These are phyloP conservation scores for Euptelea pleiosperma DNA, from an alignment of 164 flowering plant genomes.

Conservation along the genomic window DNA sequence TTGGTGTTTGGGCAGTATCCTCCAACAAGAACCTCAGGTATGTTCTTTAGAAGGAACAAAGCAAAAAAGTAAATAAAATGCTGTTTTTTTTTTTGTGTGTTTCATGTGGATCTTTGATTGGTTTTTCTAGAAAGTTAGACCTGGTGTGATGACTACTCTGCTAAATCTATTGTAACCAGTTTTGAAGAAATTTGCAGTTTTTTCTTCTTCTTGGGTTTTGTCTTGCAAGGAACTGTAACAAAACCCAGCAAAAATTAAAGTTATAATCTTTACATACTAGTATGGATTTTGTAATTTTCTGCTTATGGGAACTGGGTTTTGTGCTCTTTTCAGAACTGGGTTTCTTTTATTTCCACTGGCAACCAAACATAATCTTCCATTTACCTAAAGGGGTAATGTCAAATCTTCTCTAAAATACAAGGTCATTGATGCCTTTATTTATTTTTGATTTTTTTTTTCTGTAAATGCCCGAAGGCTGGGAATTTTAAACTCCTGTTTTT, in stretches of 20 bases:
- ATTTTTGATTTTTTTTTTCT: not conserved
- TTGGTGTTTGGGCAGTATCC: not conserved
- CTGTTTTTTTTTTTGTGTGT: not conserved
- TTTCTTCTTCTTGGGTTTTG: too few species aligned
- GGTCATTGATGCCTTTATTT: not conserved
- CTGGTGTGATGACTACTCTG: too few species aligned
- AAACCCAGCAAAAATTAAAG: too few species aligned
- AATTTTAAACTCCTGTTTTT: too few species aligned
- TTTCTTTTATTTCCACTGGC: too few species aligned
- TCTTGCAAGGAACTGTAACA: too few species aligned
- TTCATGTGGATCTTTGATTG: not conserved
- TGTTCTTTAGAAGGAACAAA: not conserved
- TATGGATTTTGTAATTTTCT: not conserved
- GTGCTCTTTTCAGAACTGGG: not conserved
- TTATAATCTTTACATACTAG: not conserved
- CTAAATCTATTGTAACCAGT: too few species aligned
- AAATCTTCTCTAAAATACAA: not conserved
- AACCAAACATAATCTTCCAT: not conserved
- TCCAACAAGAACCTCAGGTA: constrained; percentile 1
- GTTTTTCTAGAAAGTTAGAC: not conserved
- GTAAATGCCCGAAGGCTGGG: not conserved
- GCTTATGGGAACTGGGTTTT: not conserved
- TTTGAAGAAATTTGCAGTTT: too few species aligned
- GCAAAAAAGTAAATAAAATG: not conserved
- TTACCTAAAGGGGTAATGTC: not conserved